Evolutionary conservation across 768 basidiomycete genomes (phyloP).

Genomic region (Rhizopogon salebrosus): DNA sequence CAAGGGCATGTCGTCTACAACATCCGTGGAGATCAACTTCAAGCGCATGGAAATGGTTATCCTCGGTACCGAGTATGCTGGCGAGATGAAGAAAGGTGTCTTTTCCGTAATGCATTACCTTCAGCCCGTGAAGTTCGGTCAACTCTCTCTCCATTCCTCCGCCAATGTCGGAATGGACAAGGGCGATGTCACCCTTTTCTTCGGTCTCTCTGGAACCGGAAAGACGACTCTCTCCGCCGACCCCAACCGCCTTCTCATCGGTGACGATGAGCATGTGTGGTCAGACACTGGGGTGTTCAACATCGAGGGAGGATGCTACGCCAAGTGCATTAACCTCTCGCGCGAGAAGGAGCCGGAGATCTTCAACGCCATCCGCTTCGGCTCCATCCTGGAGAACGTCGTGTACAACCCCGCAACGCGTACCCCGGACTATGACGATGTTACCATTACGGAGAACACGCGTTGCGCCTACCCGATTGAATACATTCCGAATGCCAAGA

Average conservation of each 20-base stretch:
- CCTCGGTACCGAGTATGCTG: constrained; percentile 95
- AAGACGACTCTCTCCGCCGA: constrained; percentile 99
- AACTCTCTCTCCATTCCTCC: constrained; percentile 95
- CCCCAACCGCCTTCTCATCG: constrained; percentile 88
- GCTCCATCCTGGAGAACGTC: constrained; percentile 97
- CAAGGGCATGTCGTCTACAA: constrained; percentile 98
- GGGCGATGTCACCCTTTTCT: constrained; percentile 95
- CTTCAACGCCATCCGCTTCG: constrained; percentile 90
- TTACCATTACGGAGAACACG: constrained; percentile 97
- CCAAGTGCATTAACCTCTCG: constrained; percentile 96
- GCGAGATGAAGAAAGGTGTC: constrained; percentile 99
- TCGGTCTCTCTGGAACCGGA: constrained; percentile 96
- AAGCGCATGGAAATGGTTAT: constrained; percentile 99
- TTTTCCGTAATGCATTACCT: constrained; percentile 99
- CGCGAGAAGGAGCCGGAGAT: constrained; percentile 98
- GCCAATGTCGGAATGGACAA: constrained; percentile 91
- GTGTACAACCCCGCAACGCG: constrained; percentile 87
- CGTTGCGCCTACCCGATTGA: constrained; percentile 99
- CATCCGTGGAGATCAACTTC: constrained; percentile 99
- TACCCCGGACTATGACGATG: constrained; percentile 90
- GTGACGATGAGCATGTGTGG: constrained; percentile 99
- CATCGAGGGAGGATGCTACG: constrained; percentile 99
- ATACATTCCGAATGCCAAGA: constrained; percentile 90
- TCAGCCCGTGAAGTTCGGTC: constrained; percentile 97
- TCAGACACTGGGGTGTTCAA: constrained; percentile 98